Evolutionary conservation across 106 monocot genomes (phyloP).

Genomic region (Alisma plantagoaquatica): DNA sequence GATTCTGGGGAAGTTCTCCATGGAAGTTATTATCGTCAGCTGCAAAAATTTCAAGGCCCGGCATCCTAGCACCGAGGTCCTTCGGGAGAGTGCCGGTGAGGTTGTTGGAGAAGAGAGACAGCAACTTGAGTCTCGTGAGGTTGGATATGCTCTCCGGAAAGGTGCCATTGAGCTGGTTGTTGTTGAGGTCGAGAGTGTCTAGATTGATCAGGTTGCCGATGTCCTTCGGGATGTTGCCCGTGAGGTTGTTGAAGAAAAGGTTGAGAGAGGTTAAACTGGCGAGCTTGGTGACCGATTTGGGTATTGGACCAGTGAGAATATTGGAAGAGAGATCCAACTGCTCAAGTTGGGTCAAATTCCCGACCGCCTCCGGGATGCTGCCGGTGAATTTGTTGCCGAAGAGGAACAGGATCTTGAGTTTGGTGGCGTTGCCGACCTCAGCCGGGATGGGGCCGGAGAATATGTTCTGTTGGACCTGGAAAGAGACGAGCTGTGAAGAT

Average conservation of each 20-base stretch:
- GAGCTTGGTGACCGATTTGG: constrained; percentile 29
- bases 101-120: constrained; percentile 36
- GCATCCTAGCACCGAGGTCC: constrained; percentile 31
- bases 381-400: too few species aligned
- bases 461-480: too few species aligned
- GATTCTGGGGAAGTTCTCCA: too few species aligned
- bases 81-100: constrained; percentile 39
- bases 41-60: constrained; percentile 5
- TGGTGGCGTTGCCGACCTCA: too few species aligned
- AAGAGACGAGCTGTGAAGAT: too few species aligned
- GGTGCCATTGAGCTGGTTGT: not conserved
- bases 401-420: too few species aligned
- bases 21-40: too few species aligned
- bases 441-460: too few species aligned
- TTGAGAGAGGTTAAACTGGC: constrained; percentile 8
- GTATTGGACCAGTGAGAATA: constrained; percentile 36
- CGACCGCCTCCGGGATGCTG: too few species aligned
- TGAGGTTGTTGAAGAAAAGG: constrained; percentile 32
- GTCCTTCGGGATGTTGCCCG: constrained; percentile 26
- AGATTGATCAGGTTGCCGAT: constrained; percentile 28
- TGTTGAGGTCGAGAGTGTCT: constrained; percentile 8
- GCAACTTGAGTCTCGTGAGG: not conserved
- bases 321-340: too few species aligned
- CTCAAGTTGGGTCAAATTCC: too few species aligned
- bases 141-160: not conserved